These are phyloP conservation scores for Cystofilobasidium macerans DNA, from an alignment of 768 basidiomycete species.

Conservation along the genomic window DNA sequence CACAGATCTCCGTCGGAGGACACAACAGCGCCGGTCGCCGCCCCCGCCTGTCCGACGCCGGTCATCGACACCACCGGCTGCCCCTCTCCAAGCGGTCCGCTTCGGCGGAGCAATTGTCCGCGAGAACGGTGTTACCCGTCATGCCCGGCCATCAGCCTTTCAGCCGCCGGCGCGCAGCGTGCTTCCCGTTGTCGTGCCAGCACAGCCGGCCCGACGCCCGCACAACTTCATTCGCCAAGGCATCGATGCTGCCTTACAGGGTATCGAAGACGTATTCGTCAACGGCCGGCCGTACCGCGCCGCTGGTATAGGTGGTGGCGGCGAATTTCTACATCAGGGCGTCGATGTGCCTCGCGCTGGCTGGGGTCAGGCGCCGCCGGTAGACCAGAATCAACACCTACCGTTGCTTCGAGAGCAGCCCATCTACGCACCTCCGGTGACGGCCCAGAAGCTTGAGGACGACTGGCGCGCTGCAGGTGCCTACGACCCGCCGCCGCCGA, in stretches of 20 bases:
- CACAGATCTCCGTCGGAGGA: not conserved
- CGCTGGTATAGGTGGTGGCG: too few species aligned
- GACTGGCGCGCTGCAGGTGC: not conserved
- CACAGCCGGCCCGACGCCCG: not conserved
- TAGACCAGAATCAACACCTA: not conserved
- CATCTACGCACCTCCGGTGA: too few species aligned
- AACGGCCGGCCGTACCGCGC: too few species aligned
- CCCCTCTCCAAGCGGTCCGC: not conserved
- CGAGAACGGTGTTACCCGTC: not conserved
- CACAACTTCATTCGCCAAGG: too few species aligned
- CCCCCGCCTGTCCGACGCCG: not conserved
- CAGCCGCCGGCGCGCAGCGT: not conserved
- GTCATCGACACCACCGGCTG: not conserved
- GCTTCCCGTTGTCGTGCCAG: not conserved
- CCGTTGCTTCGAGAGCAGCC: not conserved
- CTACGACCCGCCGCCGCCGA: not conserved
- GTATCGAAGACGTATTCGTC: too few species aligned
- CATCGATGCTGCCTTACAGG: too few species aligned
- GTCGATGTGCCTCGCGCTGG: too few species aligned
- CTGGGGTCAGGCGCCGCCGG: not conserved
- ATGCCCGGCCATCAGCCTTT: not conserved
- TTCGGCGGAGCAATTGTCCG: not conserved
- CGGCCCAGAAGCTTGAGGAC: not conserved
- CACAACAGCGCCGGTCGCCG: not conserved
- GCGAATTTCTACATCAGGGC: too few species aligned